Evolutionary conservation across 78 protist genomes (phyloP).

Genomic region (Protostelium mycophagum): DNA sequence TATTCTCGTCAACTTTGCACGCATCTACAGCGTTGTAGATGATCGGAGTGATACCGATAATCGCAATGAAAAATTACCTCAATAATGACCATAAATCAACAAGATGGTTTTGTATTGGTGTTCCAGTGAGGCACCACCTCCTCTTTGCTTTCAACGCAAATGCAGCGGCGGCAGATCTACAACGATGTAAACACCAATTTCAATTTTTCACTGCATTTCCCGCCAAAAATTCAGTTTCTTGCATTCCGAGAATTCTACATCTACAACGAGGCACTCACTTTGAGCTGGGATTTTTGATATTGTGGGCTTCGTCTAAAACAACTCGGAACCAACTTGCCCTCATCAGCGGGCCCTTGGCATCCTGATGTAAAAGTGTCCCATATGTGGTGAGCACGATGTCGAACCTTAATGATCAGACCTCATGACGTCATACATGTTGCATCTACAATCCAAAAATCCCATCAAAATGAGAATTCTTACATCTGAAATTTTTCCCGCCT

Average conservation of each 20-base stretch:
- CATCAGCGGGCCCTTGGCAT: conserved; percentile 2
- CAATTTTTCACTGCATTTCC: too few relatives aligned
- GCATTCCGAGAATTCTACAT: too few relatives aligned
- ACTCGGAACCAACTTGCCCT: conserved; percentile 55
- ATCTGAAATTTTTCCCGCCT: too few relatives aligned
- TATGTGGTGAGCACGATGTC: not conserved
- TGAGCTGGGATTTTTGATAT: conserved; percentile 68
- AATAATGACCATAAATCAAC: conserved; percentile 69
- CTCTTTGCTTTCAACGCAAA: conserved; percentile 29
- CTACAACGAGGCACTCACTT: too few relatives aligned
- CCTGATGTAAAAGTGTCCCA: not conserved
- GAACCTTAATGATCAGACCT: too few relatives aligned
- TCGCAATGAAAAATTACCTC: too few relatives aligned
- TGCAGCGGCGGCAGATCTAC: conserved; percentile 14
- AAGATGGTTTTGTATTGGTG: conserved; percentile 75
- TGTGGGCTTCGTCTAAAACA: conserved; percentile 77
- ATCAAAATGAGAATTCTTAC: too few relatives aligned
- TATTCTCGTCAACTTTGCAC: too few relatives aligned
- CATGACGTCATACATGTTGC: too few relatives aligned
- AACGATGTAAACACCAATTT: too few relatives aligned
- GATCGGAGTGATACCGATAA: not conserved
- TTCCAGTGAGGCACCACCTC: conserved; percentile 82
- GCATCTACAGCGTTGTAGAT: not conserved
- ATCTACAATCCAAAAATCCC: too few relatives aligned
- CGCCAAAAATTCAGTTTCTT: too few relatives aligned